Evolutionary conservation across 805 yeast genomes (phyloP).

Genomic region (Barnettozyma populi): DNA sequence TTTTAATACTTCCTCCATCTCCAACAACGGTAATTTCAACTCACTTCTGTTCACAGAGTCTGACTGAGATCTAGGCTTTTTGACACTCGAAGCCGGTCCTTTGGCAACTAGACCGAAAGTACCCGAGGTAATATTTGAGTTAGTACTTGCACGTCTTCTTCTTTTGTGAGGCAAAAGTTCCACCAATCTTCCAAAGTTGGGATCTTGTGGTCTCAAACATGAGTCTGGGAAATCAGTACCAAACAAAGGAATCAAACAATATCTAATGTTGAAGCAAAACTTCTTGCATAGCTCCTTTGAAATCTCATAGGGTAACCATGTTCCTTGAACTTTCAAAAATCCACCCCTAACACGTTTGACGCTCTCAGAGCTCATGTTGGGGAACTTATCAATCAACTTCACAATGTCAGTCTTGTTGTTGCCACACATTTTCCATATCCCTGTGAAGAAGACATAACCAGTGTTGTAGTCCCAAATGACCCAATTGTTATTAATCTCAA

Average conservation of each 20-base stretch:
- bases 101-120: not conserved
- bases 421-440: slow-evolving; percentile 76
- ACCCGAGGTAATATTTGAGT: not conserved
- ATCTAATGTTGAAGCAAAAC: slow-evolving; percentile 75
- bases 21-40: slow-evolving; percentile 14
- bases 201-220: slow-evolving; percentile 25
- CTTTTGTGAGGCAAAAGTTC: slow-evolving; percentile 9
- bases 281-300: slow-evolving; percentile 64
- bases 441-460: slow-evolving; percentile 84
- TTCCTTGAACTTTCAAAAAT: slow-evolving; percentile 86
- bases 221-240: slow-evolving; percentile 53
- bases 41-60: slow-evolving; percentile 10
- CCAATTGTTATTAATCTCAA: slow-evolving; percentile 59
- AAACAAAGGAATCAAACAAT: slow-evolving; percentile 71
- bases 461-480: slow-evolving; percentile 69
- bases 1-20: slow-evolving; percentile 24
- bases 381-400: slow-evolving; percentile 41
- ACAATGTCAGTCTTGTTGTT: slow-evolving; percentile 73
- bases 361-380: slow-evolving; percentile 18
- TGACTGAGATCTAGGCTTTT: slow-evolving; percentile 21
- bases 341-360: slow-evolving; percentile 81
- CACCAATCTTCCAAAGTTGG: slow-evolving; percentile 21
- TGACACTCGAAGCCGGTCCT: not conserved
- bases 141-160: slow-evolving; percentile 11
- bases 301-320: slow-evolving; percentile 77